Evolutionary conservation across 2,329 filamentous ascomycete species (phyloP), one percentile per base, ranked within the genome.

Genomic region (Endocalyx cinctus): DNA sequence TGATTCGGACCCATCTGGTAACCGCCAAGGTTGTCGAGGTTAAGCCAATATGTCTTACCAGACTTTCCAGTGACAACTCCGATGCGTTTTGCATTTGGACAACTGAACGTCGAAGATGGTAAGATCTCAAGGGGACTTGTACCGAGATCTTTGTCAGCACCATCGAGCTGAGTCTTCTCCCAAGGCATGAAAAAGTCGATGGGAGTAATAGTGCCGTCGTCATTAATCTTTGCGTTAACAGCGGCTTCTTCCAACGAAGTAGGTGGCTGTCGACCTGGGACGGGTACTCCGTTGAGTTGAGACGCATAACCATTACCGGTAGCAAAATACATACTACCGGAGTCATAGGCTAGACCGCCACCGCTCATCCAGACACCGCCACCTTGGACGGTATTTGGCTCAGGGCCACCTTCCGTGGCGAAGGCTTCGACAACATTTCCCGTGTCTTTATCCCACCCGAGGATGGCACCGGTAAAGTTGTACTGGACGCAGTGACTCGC

Each of bases 131-230:
- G 53, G 1, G 66, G 66, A 5, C 54, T 61, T 0, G 67, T 69
- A 10, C 67, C 67, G 5, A 71, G 51, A 53, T 71, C 68, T 35
- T 67, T 64, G 48, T 70, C 67, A 17, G 63, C 66, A 22, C 67
- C 68, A 42, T 71, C 67, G 4, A 72, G 50, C 14, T 64, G 58
- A n/a, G 55, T 55, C 38, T 71, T 70, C 36, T 72, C 67, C 45
- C 58, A 66, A 0, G 67, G 68, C 62, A 70, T 70, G 47, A 72
- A 72, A 40, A 70, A 72, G 45, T 71, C 67, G 5, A 66, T 59
- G 5, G 66, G 48, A 0, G 51, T 58, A 3, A 71, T 41, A 17
- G 54, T 64, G 6, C 68, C 67, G 33, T 70, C 58, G 6, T 47
- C 53, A 31, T 62, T 61, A 30, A 72, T 60, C 1, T 59, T 64